Evolutionary conservation across 441 rosid species (phyloP), one percentile per base, ranked within the genome.

Genomic region (Bocquillonia castaneifolia): DNA sequence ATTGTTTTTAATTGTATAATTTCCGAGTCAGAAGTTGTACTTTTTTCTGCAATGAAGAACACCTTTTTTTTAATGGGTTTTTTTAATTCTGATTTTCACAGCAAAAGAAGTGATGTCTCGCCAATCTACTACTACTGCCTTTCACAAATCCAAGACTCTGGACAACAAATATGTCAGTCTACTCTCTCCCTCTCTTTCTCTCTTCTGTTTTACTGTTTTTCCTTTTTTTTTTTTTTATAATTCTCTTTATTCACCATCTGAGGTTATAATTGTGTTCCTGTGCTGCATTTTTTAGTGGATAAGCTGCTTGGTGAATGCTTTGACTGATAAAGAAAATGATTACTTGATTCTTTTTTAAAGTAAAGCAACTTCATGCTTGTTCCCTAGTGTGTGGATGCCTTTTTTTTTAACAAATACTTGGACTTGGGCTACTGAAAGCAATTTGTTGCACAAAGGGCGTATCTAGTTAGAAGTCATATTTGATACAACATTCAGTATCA

Each of bases 61-160:
- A 15, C 34, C 29, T 12, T 10, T 42, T 17, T 26, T 26, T 5
- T n/a, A 22, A 70, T 69, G 73, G 47, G 31, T 31, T 65, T 70
- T 29, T 47, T 26, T 32, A 42, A 15, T 29, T 1, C 25, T 18
- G 55, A 57, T 64, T 66, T 60, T 45, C 17, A 51, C 47, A 59
- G 37, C 22, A 47, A 47, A 47, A 47, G 65, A 13, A 68, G 73
- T 75, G 45, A 94, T 92, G 98, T 85, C 99, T 72, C 91, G 97
- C 72, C 93, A 81, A 77, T 67, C 85, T 76, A 75, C 94, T 68
- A 64, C 92, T 45, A 58, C 96, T 44, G 91, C 86, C 62, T 85
- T 90, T 72, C 97, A 79, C 84, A 92, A 92, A 82, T 88, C 97
- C 66, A 95, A 90, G 88, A 88, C 97, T 66, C 96, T 92, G 70